Conservation (phyloP, 1,139 yeast genomes). For the Yamadazyma sp. region DNA sequence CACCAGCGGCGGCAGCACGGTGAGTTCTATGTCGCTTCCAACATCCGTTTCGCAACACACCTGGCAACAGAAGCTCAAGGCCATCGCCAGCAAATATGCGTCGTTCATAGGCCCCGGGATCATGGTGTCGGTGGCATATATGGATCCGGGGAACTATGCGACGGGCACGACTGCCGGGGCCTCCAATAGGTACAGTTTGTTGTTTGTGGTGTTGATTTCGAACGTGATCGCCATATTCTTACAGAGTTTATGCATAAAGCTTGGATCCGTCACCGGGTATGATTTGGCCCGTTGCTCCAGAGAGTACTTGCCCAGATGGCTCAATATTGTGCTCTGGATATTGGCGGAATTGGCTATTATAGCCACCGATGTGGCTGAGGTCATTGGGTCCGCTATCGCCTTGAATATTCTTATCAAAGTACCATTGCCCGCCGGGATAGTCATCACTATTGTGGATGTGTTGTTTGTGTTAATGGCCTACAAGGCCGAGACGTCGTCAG, state of each 20-base stretch:
- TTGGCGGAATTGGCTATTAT: slow-evolving; percentile 79
- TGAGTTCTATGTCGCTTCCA: neutral
- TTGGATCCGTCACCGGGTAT: slow-evolving; percentile 79
- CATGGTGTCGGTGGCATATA: slow-evolving; percentile 73
- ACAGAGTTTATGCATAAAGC: slow-evolving; percentile 68
- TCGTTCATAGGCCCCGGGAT: slow-evolving; percentile 79
- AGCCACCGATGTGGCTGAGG: slow-evolving; percentile 86
- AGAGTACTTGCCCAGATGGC: slow-evolving; percentile 58
- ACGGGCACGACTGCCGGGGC: slow-evolving; percentile 83
- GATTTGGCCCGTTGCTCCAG: slow-evolving; percentile 74
- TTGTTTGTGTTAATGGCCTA: slow-evolving; percentile 73
- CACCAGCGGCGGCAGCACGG: neutral
- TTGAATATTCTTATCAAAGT: slow-evolving; percentile 65
- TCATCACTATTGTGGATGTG: slow-evolving; percentile 70
- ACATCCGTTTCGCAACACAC: neutral
- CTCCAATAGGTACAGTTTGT: slow-evolving; percentile 56
- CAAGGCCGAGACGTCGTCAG: slow-evolving; percentile 64
- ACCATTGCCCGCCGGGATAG: slow-evolving; percentile 80
- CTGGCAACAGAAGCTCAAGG: neutral
- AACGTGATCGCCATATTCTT: slow-evolving; percentile 73
- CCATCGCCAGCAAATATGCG: slow-evolving; percentile 42
- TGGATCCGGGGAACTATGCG: slow-evolving; percentile 86
- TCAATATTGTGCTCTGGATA: slow-evolving; percentile 57
- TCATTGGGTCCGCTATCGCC: slow-evolving; percentile 85
- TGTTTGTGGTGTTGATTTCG: slow-evolving; percentile 66